Evolutionary conservation across 2,329 filamentous ascomycete genomes (phyloP), one percentile per base, ranked within the genome.

Genomic region (Pseudovirgaria hyperparasitica): DNA sequence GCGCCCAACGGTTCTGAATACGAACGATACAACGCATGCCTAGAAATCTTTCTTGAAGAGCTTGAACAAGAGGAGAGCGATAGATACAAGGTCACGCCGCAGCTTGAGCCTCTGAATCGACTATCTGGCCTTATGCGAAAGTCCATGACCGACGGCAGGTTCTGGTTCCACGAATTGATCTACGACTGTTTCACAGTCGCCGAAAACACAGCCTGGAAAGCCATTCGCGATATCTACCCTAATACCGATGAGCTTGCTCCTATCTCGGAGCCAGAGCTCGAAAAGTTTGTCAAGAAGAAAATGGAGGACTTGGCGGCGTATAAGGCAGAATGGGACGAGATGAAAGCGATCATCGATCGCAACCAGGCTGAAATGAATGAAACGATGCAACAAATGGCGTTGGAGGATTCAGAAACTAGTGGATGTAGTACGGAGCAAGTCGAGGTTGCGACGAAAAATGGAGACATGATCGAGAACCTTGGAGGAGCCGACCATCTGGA

Each of bases 91-190:
- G 23, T 12, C n/a, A 21, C 9, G 14, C 16, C 10, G 9, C 10
- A 11, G 6, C 23, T 25, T 22, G 26, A 27, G 16, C 31, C 17
- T n/a, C n/a, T n/a, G n/a, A n/a, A n/a, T n/a, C n/a, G n/a, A 12
- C 26, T 34, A n/a, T 34, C 32, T 10, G 19, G 9, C 5, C 22
- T 29, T 3, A 32, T 34, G 32, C 26, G 23, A 13, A 25, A 18
- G 16, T 29, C 32, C 14, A 19, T 31, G 29, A 25, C 16, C 9
- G 32, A 34, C 23, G 32, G 29, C 15, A 34, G 16, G 12, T 32
- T 34, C 26, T 34, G 32, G 29, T 34, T 32, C 21, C 26, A 34
- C 23, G 32, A 34, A 22, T 29, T 32, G 17, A 34, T 34, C 8
- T 29, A 31, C 13, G 29, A 19, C 14, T 32, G 26, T 16, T 34